Conservation (phyloP, 139 green algal genomes). For the Tetradesmus lagerheimii region DNA sequence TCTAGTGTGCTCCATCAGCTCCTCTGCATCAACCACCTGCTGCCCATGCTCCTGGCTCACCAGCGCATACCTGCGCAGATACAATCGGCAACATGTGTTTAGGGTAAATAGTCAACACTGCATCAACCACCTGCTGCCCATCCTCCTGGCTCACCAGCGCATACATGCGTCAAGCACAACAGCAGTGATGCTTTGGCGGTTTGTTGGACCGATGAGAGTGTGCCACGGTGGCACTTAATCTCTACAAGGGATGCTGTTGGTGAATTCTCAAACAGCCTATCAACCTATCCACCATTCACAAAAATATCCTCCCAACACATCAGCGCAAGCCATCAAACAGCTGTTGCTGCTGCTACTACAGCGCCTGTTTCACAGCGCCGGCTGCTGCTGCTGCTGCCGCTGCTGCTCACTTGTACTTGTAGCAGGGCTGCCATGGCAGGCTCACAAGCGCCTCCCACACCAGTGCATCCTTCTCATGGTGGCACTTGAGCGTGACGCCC, state of each 20-base stretch:
- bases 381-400: not conserved
- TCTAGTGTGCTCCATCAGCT: slow-evolving; percentile 45
- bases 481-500: slow-evolving; percentile 63
- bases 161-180: slow-evolving; percentile 13
- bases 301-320: no score
- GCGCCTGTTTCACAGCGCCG: no score
- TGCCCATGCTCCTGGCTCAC: no score
- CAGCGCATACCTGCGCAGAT: no score
- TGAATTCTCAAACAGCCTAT: no score
- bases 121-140: slow-evolving; percentile 24
- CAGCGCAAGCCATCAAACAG: not conserved
- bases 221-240: no score
- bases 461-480: slow-evolving; percentile 69
- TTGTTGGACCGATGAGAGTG: no score
- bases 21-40: no score
- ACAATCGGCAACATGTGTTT: no score
- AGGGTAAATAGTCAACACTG: not conserved
- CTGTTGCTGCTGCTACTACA: not conserved
- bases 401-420: slow-evolving; percentile 69
- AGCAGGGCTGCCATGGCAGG: slow-evolving; percentile 60
- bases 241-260: no score
- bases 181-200: no score
- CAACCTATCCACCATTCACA: no score
- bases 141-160: slow-evolving; percentile 39
- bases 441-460: slow-evolving; percentile 78